Conservation (phyloP, 768 basidiomycete genomes). For the Ramaria sp. region DNA sequence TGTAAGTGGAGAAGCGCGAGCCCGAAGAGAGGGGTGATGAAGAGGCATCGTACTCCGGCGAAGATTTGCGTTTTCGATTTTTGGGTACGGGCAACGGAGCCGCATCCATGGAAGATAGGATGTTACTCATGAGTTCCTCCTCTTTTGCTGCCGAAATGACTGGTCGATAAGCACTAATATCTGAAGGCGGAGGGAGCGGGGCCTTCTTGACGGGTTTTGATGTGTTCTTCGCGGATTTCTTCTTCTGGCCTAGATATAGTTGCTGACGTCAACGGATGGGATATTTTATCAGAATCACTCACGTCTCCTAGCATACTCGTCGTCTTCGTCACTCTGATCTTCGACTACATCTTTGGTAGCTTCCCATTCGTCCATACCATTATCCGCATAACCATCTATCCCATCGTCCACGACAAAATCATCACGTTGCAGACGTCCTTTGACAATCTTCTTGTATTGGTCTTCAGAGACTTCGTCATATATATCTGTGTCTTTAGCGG, state of each 20-base stretch:
- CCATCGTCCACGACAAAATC: constrained; percentile 98
- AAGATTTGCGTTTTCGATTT: constrained; percentile 62
- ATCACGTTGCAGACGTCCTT: constrained; percentile 68
- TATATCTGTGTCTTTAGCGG: constrained; percentile 54
- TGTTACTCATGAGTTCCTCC: constrained; percentile 75
- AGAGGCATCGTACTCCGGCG: constrained; percentile 27
- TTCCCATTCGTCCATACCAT: constrained; percentile 93
- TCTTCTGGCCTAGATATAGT: constrained; percentile 1
- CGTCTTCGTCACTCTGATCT: constrained; percentile 40
- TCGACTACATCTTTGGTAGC: constrained; percentile 25
- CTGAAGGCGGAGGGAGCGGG: constrained; percentile 40
- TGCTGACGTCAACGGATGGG: not conserved
- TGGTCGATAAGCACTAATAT: constrained; percentile 75
- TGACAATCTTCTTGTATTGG: constrained; percentile 79
- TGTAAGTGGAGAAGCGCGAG: constrained; percentile 28
- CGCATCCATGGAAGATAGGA: constrained; percentile 63
- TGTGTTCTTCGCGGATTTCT: constrained; percentile 27
- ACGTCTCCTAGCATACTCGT: constrained; percentile 7
- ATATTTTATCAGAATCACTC: not conserved
- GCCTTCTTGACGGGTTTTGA: constrained; percentile 36
- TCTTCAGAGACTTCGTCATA: constrained; percentile 90
- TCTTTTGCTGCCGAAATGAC: constrained; percentile 70
- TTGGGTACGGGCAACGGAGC: constrained; percentile 16
- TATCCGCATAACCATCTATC: constrained; percentile 83
- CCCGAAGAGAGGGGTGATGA: constrained; percentile 29